A percentile compares a stretch with the other conserved stretches of the same genome.
Evolutionary conservation across 176 grass and related monocot genomes (phyloP).

Genomic region (Phoenix dactylifera): DNA sequence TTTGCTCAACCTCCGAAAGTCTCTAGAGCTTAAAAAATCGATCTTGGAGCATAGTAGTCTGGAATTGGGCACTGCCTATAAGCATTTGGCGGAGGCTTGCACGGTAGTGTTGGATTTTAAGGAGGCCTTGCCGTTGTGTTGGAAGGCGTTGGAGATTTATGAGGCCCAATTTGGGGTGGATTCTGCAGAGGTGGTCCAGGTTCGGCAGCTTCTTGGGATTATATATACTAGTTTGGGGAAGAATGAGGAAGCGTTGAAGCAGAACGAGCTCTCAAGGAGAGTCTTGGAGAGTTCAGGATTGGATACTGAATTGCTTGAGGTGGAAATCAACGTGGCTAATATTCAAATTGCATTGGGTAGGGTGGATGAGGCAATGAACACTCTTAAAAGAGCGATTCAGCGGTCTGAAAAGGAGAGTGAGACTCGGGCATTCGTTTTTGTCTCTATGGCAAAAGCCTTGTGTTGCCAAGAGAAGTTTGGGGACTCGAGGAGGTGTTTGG

Average conservation of each 20-base stretch:
- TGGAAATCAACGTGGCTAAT: slow-evolving; percentile 42
- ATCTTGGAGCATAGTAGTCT: slow-evolving; percentile 20
- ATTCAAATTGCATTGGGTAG: slow-evolving; percentile 38
- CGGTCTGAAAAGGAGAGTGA: slow-evolving; percentile 48
- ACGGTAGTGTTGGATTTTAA: slow-evolving; percentile 34
- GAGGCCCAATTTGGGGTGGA: slow-evolving; percentile 20
- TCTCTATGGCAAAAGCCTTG: slow-evolving; percentile 52
- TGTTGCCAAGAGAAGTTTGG: slow-evolving; percentile 36
- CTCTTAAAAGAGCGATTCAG: slow-evolving; percentile 41
- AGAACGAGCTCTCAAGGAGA: slow-evolving; percentile 39
- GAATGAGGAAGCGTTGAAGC: slow-evolving; percentile 43
- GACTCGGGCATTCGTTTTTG: slow-evolving; percentile 40
- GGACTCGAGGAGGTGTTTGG: slow-evolving; percentile 54
- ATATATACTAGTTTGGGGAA: slow-evolving; percentile 42
- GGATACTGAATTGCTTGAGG: slow-evolving; percentile 30
- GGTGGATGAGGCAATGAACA: slow-evolving; percentile 41
- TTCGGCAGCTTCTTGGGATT: slow-evolving; percentile 36
- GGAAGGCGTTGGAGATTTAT: slow-evolving; percentile 40
- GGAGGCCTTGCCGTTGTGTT: slow-evolving; percentile 41
- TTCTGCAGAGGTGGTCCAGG: slow-evolving; percentile 36
- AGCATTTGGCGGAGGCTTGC: slow-evolving; percentile 42
- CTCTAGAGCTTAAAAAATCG: slow-evolving; percentile 36
- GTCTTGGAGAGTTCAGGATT: slow-evolving; percentile 37
- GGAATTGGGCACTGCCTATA: slow-evolving; percentile 41
- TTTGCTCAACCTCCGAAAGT: slow-evolving; percentile 27